phyloP scores from a whole-genome alignment of 305 asterid species.

The Solanum hybrid region DNA sequence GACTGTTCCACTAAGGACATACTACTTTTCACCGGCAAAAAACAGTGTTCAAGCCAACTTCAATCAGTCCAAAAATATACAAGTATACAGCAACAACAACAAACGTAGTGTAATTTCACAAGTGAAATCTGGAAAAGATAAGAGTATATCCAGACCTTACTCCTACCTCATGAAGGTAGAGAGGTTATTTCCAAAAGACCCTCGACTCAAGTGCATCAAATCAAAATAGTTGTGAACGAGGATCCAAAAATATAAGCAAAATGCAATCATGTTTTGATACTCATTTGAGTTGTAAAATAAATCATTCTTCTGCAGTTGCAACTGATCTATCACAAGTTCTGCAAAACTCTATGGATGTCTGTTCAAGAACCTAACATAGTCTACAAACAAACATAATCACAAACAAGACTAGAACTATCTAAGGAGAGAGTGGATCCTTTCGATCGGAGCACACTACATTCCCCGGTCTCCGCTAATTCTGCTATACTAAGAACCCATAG shows the following conservation, averaged over 20 bases:
- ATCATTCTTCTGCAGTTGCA: background rate
- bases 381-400: background rate
- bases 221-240: background rate
- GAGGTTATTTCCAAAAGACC: fast-evolving
- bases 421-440: slow-evolving; percentile 10
- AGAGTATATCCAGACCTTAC: background rate
- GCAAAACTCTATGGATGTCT: background rate
- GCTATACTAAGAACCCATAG: background rate
- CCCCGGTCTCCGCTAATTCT: background rate
- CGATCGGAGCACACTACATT: background rate
- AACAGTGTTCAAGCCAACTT: background rate
- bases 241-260: background rate
- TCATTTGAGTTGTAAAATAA: background rate
- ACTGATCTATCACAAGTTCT: background rate
- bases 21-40: background rate
- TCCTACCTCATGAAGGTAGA: background rate
- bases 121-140: fast-evolving
- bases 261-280: background rate
- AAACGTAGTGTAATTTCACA: background rate
- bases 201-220: background rate
- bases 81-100: background rate
- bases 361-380: background rate
- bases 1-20: background rate
- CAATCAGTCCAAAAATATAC: background rate
- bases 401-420: background rate